Base-by-base conservation (phyloP, 208 protist genomes). In the Trypanosoma cruzi region DNA sequence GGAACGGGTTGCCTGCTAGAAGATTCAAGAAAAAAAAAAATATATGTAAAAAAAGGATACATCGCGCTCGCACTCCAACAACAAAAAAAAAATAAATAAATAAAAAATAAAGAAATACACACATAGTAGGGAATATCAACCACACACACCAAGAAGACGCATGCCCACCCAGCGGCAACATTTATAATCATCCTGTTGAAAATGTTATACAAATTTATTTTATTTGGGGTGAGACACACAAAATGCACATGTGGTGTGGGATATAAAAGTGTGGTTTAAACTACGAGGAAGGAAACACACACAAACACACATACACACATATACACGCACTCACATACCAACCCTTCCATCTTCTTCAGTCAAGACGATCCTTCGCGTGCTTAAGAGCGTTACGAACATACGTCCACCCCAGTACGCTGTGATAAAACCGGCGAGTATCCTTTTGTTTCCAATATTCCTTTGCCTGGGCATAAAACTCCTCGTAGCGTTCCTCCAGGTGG, bases 371-470 rank as follows among this genome's bases (percentile, higher is more conserved):
- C 64, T 84, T 90, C 32, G 92, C 49, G 49, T 94, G 79, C 13
- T 68, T 34, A 26, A 91, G 77, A 18, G 80, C 86, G 56, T 93
- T 96, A 29, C 73, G 48, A 29, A 93, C 69, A 73, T 93, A 96
- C 42, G 87, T 93, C 90, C 90, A 96, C 77, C 91, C 76, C 64
- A 81, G 37, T 14, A 96, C 76, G 13, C 65, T 63, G 20, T 71
- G 67, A 11, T 80, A 71, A 66, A 91, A 94, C 20, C 50, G 11
- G 11, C 54, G 63, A 46, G 73, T 60, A 44, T 92, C 75, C 14
- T 65, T 65, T 20, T 44, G 60, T 20, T 66, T 61, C 90, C 90
- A 94, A 44, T 36, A 44, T 58, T 29, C 48, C 28, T 79, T 64
- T 24, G 80, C 77, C 5, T 73, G 58, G 18, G 69, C 59, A 42